phyloP scores from a whole-genome alignment of 2,329 filamentous ascomycete genomes.

The Trichoderma koningiopsis region DNA sequence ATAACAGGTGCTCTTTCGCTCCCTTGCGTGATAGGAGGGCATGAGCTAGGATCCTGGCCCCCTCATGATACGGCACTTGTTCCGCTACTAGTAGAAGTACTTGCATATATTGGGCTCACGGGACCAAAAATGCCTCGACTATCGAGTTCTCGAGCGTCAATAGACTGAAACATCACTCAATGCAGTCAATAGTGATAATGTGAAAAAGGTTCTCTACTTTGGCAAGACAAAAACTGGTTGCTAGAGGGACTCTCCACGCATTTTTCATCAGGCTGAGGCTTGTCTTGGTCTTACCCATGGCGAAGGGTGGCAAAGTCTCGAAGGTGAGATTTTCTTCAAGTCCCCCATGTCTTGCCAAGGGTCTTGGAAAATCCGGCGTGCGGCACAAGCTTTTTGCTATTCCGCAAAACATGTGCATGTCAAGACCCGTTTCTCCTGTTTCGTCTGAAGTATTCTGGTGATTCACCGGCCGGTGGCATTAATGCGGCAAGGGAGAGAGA shows the following conservation, averaged over 20 bases:
- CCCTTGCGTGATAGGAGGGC: not conserved
- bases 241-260: not conserved
- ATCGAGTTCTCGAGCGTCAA: not conserved
- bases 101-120: not conserved
- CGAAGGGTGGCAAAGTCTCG: not conserved
- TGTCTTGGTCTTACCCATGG: not conserved
- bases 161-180: not conserved
- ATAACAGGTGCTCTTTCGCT: not conserved
- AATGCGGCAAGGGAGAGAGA: conserved; percentile 19
- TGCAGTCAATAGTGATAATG: not conserved
- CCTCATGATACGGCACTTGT: not conserved
- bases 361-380: not conserved
- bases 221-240: not conserved
- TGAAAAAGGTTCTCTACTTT: not conserved
- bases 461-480: conserved; percentile 11
- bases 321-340: conserved; percentile 1
- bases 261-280: not conserved
- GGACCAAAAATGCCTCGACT: not conserved
- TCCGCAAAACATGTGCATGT: conserved; percentile 1
- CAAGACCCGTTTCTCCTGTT: conserved; percentile 22
- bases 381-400: not conserved
- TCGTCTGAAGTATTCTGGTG: conserved; percentile 20
- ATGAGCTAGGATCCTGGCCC: not conserved
- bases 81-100: not conserved
- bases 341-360: conserved; percentile 7